These are phyloP conservation scores for Blastomyces parvus DNA, from an alignment of 2,329 filamentous ascomycete genomes.

Conservation along the genomic window DNA sequence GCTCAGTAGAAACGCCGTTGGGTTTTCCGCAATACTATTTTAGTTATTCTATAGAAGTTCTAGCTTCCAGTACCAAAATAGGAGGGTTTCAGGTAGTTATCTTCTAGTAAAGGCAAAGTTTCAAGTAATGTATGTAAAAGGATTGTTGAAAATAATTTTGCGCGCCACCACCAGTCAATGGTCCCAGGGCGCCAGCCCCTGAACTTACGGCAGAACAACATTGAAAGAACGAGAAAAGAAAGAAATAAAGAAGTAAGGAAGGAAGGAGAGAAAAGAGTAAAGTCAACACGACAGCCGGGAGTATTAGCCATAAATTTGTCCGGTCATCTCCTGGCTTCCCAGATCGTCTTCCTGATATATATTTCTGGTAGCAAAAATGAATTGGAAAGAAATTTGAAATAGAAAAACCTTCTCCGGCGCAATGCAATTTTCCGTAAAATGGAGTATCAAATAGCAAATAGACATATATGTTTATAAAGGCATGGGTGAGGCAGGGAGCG, in stretches of 20 bases:
- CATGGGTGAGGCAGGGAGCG: background rate
- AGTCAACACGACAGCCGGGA: background rate
- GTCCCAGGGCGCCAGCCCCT: background rate
- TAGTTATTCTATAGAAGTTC: background rate
- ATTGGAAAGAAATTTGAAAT: background rate
- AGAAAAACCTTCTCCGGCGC: background rate
- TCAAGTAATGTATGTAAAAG: too few relatives aligned
- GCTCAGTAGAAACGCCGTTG: background rate
- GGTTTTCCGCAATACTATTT: background rate
- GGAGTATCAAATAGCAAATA: background rate
- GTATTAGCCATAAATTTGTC: background rate
- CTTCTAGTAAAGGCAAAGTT: too few relatives aligned
- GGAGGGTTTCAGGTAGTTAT: background rate
- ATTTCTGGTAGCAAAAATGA: background rate
- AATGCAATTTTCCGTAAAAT: conserved; percentile 1
- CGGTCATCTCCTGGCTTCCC: too few relatives aligned
- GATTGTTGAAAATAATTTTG: background rate
- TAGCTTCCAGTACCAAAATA: background rate
- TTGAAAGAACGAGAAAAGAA: background rate
- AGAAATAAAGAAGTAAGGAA: background rate
- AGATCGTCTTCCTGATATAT: background rate
- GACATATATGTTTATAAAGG: background rate
- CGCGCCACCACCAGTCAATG: background rate
- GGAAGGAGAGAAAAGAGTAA: background rate
- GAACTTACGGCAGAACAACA: background rate